Conservation (phyloP, 169 alveolate genomes). For the Pseudocohnilembus persalinus region DNA sequence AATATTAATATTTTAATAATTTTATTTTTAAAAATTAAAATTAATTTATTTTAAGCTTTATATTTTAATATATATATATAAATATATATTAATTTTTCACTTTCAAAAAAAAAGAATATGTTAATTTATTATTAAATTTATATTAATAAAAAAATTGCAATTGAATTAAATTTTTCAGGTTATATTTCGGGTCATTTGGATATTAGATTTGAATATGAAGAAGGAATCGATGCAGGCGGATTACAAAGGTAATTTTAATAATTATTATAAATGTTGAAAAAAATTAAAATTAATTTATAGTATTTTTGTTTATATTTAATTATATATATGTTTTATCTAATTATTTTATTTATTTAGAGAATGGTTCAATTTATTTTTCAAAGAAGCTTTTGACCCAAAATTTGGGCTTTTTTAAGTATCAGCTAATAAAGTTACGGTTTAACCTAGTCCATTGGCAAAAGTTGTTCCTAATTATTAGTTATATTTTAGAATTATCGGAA, state of each 20-base stretch:
- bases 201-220: constrained; percentile 94
- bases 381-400: constrained; percentile 98
- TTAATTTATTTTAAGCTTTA: too few species aligned
- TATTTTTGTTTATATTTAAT: too few species aligned
- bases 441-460: constrained; percentile 94
- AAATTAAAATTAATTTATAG: too few species aligned
- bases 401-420: constrained; percentile 91
- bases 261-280: too few species aligned
- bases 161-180: not conserved
- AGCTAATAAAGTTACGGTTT: constrained; percentile 86
- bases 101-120: not conserved
- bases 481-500: constrained; percentile 97
- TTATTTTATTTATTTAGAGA: constrained; percentile 77
- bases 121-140: too few species aligned
- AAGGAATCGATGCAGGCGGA: constrained; percentile 99
- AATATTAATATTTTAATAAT: too few species aligned
- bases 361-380: constrained; percentile 95
- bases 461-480: constrained; percentile 94
- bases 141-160: too few species aligned
- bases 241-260: constrained; percentile 72
- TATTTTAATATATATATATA: too few species aligned
- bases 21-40: too few species aligned
- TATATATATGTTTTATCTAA: too few species aligned
- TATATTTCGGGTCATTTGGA: not conserved
- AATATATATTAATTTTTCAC: not conserved